Base-by-base conservation (phyloP, 2,329 filamentous ascomycete species). In the Didymella segeticola region DNA sequence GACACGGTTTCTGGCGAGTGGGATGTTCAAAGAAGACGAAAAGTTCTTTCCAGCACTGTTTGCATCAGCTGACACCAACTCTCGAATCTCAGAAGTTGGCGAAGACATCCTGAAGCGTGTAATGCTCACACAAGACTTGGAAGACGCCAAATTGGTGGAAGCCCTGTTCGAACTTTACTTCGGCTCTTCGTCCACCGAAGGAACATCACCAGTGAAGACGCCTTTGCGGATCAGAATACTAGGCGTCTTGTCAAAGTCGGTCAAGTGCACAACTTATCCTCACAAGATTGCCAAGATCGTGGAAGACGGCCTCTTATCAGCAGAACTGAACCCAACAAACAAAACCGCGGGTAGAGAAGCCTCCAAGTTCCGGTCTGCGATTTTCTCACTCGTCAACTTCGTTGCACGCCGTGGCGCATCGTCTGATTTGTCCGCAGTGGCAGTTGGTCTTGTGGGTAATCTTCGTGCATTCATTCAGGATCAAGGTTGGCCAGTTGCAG, bases 361-460 rank as follows among this genome's bases (percentile, higher is more conserved):
- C 2, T 83, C 86, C 1, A 96, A 95, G 71, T 82, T 97, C 9
- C 86, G 92, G 61, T 88, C 86, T 38, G 90, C 93, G 1, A 82
- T 96, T 4, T 95, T 98, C 66, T 85, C 88, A 31, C 96, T 93
- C 64, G 85, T 96, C 50, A 90, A 91, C 45, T 98, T 93, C 85
- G 86, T 95, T 10, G 90, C 93, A 9, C 86, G 89, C 26, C 86
- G 91, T 63, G 90, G 88, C 7, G 82, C 86, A 0, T 65, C 77
- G 25, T 76, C 82, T 1, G 82, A 86, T 43, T 84, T 95, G 12
- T 78, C 80, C 47, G 75, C 80, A 8, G 86, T 96, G 62, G 90
- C 89, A 0, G 80, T 84, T 2, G 83, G 83, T 34, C 81, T 96
- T 3, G 85, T 96, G 15, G 75, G 82, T 8, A 84, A 86, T 38